Evolutionary conservation across 768 basidiomycete species (phyloP), one percentile per base, ranked within the genome.

Genomic region (Pholiota microspora): DNA sequence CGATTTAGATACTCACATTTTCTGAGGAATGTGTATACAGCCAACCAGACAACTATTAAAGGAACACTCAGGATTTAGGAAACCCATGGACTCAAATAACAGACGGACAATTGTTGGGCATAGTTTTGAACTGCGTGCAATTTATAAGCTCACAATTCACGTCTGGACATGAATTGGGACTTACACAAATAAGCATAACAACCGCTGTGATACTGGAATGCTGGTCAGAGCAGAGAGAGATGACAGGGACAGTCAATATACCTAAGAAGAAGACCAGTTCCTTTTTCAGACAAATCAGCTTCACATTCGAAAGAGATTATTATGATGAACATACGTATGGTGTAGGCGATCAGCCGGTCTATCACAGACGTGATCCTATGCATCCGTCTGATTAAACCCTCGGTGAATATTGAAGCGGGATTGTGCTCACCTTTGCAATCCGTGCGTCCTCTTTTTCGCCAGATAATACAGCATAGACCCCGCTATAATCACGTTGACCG

Each of bases 401-500:
- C 23, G 12, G 2, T 34, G 12, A 44, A 15, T 10, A 15, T 47
- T 55, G 15, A 29, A n/a, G 16, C 16, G 49, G 18, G 12, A 4
- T 9, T 21, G 8, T 18, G n/a, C 55, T 7, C 23, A 65, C 67
- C 61, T 28, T 53, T 58, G 29, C 44, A 64, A 50, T 13, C 54
- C 64, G 13, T 61, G 31, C 1, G 48, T 46, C 23, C 64, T 51
- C 55, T 69, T 60, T 23, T 54, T 52, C 2, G 57, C 25, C 9
- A 74, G 56, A 51, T 69, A 71, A 36, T 65, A 70, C 27, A 71
- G 60, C 63, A 75, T 63, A 21, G 67, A 60, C 1, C 55, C 57
- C 0, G 70, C 66, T 53, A 73, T 68, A 8, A 65, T 56, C 16
- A 73, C 52, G 45, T 73, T 72, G 8, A 71, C 51, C 0, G 55